These are phyloP conservation scores for Acorus calamus DNA, from an alignment of 106 monocot species.

Conservation along the genomic window DNA sequence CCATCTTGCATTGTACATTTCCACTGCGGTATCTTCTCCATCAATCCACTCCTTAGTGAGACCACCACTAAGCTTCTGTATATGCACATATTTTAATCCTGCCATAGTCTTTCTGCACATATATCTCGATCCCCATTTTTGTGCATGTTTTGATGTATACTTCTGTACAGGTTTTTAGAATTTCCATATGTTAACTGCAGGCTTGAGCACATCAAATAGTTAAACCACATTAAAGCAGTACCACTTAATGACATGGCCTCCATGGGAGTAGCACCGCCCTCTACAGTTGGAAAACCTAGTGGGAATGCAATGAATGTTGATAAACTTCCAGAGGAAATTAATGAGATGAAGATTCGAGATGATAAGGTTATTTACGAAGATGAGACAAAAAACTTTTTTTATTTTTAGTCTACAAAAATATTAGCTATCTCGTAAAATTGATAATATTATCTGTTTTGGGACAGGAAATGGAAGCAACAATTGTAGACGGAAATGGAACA, in stretches of 20 bases:
- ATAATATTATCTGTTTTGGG: background rate
- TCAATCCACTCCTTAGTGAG: too few species aligned
- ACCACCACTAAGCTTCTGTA: too few species aligned
- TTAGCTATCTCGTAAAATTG: too few species aligned
- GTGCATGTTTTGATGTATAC: background rate
- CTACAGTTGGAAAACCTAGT: constrained; percentile 2
- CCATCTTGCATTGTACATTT: too few species aligned
- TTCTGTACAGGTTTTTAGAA: background rate
- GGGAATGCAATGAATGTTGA: constrained; percentile 18
- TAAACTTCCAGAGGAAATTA: constrained; percentile 38
- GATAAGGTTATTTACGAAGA: constrained; percentile 20
- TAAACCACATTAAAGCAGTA: too few species aligned
- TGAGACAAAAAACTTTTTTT: too few species aligned
- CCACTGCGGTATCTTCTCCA: too few species aligned
- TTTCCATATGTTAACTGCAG: background rate
- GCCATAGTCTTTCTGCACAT: too few species aligned
- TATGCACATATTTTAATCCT: too few species aligned
- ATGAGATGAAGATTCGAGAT: constrained; percentile 45
- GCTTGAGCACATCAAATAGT: background rate
- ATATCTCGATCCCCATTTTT: too few species aligned
- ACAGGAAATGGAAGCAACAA: constrained; percentile 24
- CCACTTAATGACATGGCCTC: constrained; percentile 7
- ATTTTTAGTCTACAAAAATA: too few species aligned
- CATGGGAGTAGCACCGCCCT: constrained; percentile 3
- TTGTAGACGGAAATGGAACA: constrained; percentile 40